Evolutionary conservation across 2,329 filamentous ascomycete genomes (phyloP), one percentile per base, ranked within the genome.

Genomic region (Beauveria caledonica): DNA sequence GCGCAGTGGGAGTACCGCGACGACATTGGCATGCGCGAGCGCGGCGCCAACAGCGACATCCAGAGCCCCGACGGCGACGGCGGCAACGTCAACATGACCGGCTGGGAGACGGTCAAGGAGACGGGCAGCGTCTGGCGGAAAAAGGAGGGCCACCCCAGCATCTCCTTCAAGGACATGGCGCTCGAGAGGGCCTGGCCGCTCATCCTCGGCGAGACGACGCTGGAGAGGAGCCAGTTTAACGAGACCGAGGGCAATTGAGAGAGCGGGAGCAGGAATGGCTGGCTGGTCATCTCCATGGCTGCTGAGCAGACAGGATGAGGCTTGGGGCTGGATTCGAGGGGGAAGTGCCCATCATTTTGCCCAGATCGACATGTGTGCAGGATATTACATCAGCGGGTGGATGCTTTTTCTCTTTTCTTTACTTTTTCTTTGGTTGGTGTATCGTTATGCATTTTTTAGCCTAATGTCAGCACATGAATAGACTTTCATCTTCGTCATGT

Each of bases 1-100:
- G 67, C 63, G 3, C 67, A 69, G 61, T 71, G 68, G 68, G 60
- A 62, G 46, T 70, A 69, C 39, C 60, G 55, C 2, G 42, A 53
- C 21, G 60, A 62, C 23, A 56, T 70, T 40, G 67, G 67, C 51
- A 68, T 67, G 66, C 58, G 55, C 56, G 62, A 64, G 59, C 59
- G 59, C 59, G 59, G 59, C 39, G 60, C 67, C 2, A 64, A 65
- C 49, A 65, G 63, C 57, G 67, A 69, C 46, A 68, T 69, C 40
- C 62, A 65, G 19, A 62, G 65, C n/a, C 62, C 48, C 45, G 29
- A 63, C 23, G 55, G 56, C 49, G 63, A 65, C 49, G 44, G 55
- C 49, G 44, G 52, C 13, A 64, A 11, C 9, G 23, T 44, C 42
- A 50, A 57, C 52, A 11, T 56, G 5, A 21, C 45, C 23, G 59